A percentile compares a stretch with the other conserved stretches of the same genome.
phyloP scores from a whole-genome alignment of 2,329 filamentous ascomycete genomes.

The Ophiostoma sp. region DNA sequence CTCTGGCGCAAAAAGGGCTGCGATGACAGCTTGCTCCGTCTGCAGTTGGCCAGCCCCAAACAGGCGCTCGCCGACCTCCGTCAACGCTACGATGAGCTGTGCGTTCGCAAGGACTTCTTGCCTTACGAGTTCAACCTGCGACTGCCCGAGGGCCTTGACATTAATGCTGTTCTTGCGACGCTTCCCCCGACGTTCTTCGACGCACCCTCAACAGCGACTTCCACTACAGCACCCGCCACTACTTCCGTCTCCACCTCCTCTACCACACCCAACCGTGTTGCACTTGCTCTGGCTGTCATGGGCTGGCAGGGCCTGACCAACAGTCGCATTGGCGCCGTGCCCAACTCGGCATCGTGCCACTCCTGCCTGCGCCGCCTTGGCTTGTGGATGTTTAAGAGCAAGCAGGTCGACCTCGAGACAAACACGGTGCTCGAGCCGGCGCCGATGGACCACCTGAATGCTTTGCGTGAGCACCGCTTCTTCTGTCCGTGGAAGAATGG shows the following conservation, averaged over 20 bases:
- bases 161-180: constrained; percentile 52
- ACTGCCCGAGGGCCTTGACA: constrained; percentile 53
- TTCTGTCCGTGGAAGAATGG: constrained; percentile 80
- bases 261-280: constrained; percentile 55
- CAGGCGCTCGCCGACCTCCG: constrained; percentile 59
- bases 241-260: constrained; percentile 27
- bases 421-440: constrained; percentile 56
- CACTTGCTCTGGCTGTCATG: constrained; percentile 68
- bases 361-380: constrained; percentile 87
- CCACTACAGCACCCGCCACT: constrained; percentile 22
- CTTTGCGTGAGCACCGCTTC: constrained; percentile 71
- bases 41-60: constrained; percentile 63
- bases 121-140: constrained; percentile 64
- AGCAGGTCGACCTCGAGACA: constrained; percentile 58
- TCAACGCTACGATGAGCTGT: constrained; percentile 65
- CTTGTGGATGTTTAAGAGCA: constrained; percentile 89
- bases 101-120: constrained; percentile 54
- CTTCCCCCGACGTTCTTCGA: constrained; percentile 58
- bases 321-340: constrained; percentile 57
- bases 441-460: constrained; percentile 67
- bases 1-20: constrained; percentile 87
- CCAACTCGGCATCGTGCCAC: constrained; percentile 75
- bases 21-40: constrained; percentile 65
- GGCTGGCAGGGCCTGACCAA: constrained; percentile 72
- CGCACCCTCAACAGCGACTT: constrained; percentile 41